Percentiles rank a stretch among this genome's conserved stretches.
phyloP scores from a whole-genome alignment of 148 eudicot genomes.

The Rhododendron williamsianum region DNA sequence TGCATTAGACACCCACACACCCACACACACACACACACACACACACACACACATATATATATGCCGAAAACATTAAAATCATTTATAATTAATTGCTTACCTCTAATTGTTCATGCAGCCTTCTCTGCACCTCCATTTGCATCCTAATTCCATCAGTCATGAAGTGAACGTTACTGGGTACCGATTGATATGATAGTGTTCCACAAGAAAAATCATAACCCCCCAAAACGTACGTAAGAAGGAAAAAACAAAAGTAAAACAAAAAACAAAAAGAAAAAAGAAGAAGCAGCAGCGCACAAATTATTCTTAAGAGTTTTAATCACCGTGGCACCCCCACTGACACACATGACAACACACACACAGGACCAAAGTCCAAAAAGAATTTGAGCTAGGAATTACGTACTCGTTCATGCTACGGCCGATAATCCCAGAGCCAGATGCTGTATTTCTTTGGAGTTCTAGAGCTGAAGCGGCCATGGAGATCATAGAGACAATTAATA shows the following conservation, averaged over 20 bases:
- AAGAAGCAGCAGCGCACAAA: too few species aligned
- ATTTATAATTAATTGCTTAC: slow-evolving; percentile 22
- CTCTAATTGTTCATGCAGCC: slow-evolving; percentile 94
- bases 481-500: background rate
- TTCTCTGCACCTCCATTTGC: slow-evolving; percentile 98
- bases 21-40: too few species aligned
- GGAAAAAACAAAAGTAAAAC: background rate
- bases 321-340: background rate
- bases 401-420: slow-evolving; percentile 84
- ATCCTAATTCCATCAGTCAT: slow-evolving; percentile 57
- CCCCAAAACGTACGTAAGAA: background rate
- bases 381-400: slow-evolving; percentile 9
- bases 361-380: slow-evolving; percentile 12
- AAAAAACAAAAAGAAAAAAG: background rate
- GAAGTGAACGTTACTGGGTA: slow-evolving; percentile 33
- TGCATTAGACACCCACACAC: background rate
- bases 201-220: background rate
- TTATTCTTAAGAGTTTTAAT: background rate
- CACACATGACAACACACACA: background rate
- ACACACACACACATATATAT: background rate
- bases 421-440: slow-evolving; percentile 77
- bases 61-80: background rate
- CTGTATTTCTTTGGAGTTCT: slow-evolving; percentile 65
- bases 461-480: slow-evolving; percentile 42
- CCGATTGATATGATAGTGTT: slow-evolving; percentile 1